Percentiles rank a stretch among this genome's conserved stretches.
Evolutionary conservation across 768 basidiomycete genomes (phyloP).

Genomic region (Lactarius akahatsu): DNA sequence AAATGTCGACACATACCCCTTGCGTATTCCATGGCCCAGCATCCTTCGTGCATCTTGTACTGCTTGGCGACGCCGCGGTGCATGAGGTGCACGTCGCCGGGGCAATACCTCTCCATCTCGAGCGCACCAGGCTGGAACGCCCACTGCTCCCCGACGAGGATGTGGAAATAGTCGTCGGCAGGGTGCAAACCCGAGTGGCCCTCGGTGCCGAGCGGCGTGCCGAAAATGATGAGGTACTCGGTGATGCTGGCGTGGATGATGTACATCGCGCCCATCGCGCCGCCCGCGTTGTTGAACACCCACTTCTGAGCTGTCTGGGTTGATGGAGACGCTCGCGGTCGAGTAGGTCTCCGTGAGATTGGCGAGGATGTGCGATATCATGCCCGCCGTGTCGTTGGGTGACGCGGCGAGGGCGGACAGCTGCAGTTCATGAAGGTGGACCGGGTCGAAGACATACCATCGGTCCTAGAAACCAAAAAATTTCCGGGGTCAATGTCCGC

Average conservation of each 20-base stretch:
- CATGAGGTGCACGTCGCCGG: conserved; percentile 85
- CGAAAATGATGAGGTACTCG: conserved; percentile 95
- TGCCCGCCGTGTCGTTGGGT: conserved; percentile 62
- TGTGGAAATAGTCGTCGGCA: conserved; percentile 98
- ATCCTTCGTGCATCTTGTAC: conserved; percentile 96
- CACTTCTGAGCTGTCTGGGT: conserved; percentile 70
- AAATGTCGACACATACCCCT: conserved; percentile 54
- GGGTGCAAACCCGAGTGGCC: conserved; percentile 93
- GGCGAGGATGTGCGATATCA: conserved; percentile 78
- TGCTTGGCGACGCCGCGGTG: conserved; percentile 86
- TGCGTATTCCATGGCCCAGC: conserved; percentile 95
- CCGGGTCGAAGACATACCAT: conserved; percentile 86
- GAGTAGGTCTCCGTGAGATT: conserved; percentile 79
- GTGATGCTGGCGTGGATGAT: conserved; percentile 96
- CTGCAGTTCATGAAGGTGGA: conserved; percentile 67
- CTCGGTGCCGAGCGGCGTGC: conserved; percentile 95
- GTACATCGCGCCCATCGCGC: conserved; percentile 98
- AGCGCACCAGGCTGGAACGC: conserved; percentile 81
- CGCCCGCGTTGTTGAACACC: conserved; percentile 97
- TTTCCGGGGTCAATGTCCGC: not conserved
- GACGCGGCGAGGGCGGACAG: conserved; percentile 67
- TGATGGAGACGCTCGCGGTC: conserved; percentile 51
- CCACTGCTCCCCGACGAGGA: conserved; percentile 92
- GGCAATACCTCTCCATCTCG: conserved; percentile 79
- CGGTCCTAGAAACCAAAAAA: conserved; percentile 51